Conservation (phyloP, 495 filamentous ascomycete genomes). For the Letharia columbiana region DNA sequence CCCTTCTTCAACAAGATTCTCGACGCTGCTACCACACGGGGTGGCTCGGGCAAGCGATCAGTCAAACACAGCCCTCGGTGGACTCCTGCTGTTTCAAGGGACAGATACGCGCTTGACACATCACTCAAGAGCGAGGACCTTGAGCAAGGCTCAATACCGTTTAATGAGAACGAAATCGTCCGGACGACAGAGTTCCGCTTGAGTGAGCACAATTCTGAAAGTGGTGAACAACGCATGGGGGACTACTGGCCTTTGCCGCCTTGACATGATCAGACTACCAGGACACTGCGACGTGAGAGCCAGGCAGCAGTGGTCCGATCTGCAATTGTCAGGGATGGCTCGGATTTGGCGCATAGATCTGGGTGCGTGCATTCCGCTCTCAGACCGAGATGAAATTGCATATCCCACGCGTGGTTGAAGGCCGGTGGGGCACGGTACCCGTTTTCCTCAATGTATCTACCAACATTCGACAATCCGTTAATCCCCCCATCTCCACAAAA, state of each 20-base stretch:
- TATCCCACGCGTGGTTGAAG: background rate
- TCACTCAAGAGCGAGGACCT: slow-evolving; percentile 5
- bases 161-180: slow-evolving; percentile 7
- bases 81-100: slow-evolving; percentile 2
- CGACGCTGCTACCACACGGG: background rate
- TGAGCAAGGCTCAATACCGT: background rate
- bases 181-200: slow-evolving; percentile 14
- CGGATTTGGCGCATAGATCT: background rate
- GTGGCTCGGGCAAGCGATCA: slow-evolving; percentile 1
- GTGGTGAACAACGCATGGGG: slow-evolving; percentile 9
- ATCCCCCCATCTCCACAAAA: background rate
- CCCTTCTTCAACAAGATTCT: slow-evolving; percentile 18
- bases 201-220: slow-evolving; percentile 12
- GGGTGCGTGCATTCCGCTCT: background rate
- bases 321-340: background rate
- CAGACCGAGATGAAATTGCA: background rate
- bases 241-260: slow-evolving; percentile 16
- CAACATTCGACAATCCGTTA: background rate
- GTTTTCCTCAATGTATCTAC: background rate
- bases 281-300: background rate
- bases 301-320: background rate
- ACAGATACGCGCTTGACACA: background rate
- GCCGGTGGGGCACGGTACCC: background rate
- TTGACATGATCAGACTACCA: background rate
- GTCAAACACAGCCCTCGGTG: slow-evolving; percentile 10